A percentile compares a stretch with the other conserved stretches of the same genome.
These are phyloP conservation scores for Pichia kluyveri DNA, from an alignment of 805 yeast species.

Conservation along the genomic window DNA sequence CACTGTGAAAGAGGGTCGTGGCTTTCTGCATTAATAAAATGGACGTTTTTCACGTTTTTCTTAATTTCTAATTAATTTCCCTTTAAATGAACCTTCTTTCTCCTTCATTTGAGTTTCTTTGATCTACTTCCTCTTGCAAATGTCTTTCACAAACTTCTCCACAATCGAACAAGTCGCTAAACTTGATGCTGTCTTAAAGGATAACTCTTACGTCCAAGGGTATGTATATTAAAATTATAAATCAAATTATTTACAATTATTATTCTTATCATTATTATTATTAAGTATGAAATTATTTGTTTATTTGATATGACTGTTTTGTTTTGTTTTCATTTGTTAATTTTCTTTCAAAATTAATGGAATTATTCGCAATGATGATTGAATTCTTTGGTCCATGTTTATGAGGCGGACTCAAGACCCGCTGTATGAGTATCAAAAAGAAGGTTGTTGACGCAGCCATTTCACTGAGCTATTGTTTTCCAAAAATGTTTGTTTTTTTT, in stretches of 20 bases:
- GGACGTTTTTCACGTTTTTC: too few relatives aligned
- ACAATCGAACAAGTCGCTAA: constrained; percentile 63
- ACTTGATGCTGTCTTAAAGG: constrained; percentile 80
- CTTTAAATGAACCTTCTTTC: constrained; percentile 54
- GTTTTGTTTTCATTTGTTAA: neutral
- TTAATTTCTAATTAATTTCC: constrained; percentile 27
- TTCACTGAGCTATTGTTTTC: constrained; percentile 8
- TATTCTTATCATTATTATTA: too few relatives aligned
- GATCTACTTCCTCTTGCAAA: constrained; percentile 15
- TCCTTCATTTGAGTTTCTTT: neutral
- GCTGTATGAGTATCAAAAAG: constrained; percentile 77
- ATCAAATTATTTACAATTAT: neutral
- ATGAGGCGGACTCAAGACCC: constrained; percentile 95
- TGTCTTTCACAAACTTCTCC: constrained; percentile 62
- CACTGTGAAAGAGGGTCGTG: too few relatives aligned
- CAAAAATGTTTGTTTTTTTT: neutral
- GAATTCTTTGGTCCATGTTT: constrained; percentile 86
- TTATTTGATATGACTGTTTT: too few relatives aligned
- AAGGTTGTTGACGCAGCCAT: constrained; percentile 23
- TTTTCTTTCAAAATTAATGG: neutral
- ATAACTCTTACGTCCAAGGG: constrained; percentile 95
- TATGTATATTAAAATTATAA: constrained; percentile 39
- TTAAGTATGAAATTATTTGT: too few relatives aligned
- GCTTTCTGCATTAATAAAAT: too few relatives aligned
- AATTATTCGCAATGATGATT: constrained; percentile 46